Conservation (phyloP, 768 basidiomycete species). For the Serendipita indica region DNA sequence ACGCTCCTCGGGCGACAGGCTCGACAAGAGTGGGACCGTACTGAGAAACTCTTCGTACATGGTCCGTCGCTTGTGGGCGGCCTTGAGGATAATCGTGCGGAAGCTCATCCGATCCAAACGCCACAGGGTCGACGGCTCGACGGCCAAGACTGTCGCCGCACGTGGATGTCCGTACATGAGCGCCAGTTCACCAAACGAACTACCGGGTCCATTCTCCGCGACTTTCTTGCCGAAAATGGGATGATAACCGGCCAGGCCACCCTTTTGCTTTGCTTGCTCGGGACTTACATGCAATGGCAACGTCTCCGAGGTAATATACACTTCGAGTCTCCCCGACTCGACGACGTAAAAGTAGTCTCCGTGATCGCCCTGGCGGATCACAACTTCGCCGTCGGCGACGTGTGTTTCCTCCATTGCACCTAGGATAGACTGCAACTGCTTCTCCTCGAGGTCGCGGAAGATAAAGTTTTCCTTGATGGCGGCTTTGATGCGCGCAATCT, state of each 20-base stretch:
- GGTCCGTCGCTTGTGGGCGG: conserved; percentile 75
- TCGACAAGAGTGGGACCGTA: conserved; percentile 76
- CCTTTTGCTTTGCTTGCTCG: conserved; percentile 23
- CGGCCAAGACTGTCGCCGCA: conserved; percentile 82
- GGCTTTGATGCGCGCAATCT: conserved; percentile 72
- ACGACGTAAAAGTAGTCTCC: conserved; percentile 98
- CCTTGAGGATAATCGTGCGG: conserved; percentile 91
- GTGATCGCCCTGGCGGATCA: conserved; percentile 92
- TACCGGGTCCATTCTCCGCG: conserved; percentile 67
- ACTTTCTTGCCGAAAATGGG: conserved; percentile 68
- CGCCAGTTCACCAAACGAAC: conserved; percentile 89
- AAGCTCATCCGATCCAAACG: conserved; percentile 94
- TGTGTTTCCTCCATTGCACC: conserved; percentile 88
- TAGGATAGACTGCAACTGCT: conserved; percentile 83
- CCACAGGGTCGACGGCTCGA: conserved; percentile 77
- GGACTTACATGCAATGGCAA: conserved; percentile 44
- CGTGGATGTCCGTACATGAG: conserved; percentile 97
- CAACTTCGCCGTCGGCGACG: conserved; percentile 60
- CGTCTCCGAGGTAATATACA: conserved; percentile 47
- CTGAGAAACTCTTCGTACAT: conserved; percentile 95
- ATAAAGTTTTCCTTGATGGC: conserved; percentile 84
- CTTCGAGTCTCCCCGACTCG: conserved; percentile 72
- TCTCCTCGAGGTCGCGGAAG: conserved; percentile 92
- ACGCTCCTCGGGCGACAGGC: conserved; percentile 72
- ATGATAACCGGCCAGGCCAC: conserved; percentile 50